Base-by-base conservation (phyloP, 768 basidiomycete species). In the Lepiota brunneoincarnata region DNA sequence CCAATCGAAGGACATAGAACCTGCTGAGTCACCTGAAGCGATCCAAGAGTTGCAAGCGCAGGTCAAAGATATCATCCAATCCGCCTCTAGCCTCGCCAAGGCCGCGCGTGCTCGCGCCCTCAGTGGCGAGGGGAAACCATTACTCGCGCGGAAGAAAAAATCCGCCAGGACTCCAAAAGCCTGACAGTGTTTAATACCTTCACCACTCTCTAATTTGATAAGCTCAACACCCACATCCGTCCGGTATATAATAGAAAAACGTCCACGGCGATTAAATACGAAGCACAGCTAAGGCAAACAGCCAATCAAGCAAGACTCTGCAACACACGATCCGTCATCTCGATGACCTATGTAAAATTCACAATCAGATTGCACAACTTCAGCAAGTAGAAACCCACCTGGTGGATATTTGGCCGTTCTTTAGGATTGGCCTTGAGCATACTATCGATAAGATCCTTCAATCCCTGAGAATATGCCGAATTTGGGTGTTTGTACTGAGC, bases 401-500 rank as follows among this genome's bases (percentile, higher is more conserved):
- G 72, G 58, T 92, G 83, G 28, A 98, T 94, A 70, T 89, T 84
- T 15, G 94, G 94, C 58, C 97, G 71, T 28, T 92, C 83, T 48
- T 77, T 74, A 4, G 94, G 91, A 59, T 97, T 85, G 40, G 88
- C 81, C 56, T 87, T 89, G 46, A 98, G 70, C 88, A 91, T 90
- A 41, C 74, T 74, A 66, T 94, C 89, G 52, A 99, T 91, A 44
- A 99, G 74, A 46, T 86, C 79, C 63, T 80, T 84, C 55, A 96
- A 71, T 4, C 89, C 91, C 63, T 93, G 84, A 12, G 91, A 91
- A 68, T 95, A 97, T n/a, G 80, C 83, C 2, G 89, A 90, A 50
- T 72, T 75, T 0, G 94, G 94, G 62, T 98, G 93, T 61, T 87
- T 87, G 72, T 95, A 99, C 60, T 91, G 86, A 0, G 93, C 96